Percentiles rank a stretch among this genome's conserved stretches.
Evolutionary conservation across 768 basidiomycete genomes (phyloP).

Genomic region (Amylocystis lapponica): DNA sequence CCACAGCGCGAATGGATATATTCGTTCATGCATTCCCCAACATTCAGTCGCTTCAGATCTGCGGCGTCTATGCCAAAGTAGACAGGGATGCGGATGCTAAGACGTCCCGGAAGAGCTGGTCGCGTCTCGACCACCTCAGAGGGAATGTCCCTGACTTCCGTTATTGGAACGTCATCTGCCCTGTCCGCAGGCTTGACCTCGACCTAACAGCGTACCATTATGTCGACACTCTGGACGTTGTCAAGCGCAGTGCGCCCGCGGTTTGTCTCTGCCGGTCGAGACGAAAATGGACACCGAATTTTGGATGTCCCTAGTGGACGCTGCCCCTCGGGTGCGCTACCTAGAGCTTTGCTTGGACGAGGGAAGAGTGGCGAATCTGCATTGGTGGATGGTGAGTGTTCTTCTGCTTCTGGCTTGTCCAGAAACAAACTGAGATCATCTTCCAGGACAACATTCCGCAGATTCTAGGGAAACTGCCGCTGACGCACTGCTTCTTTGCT

Average conservation of each 20-base stretch:
- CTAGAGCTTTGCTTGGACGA: slow-evolving; percentile 13
- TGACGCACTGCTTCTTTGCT: background rate
- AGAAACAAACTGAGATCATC: background rate
- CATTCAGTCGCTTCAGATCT: background rate
- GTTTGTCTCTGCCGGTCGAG: slow-evolving; percentile 10
- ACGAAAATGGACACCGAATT: slow-evolving; percentile 1
- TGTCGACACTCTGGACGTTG: slow-evolving; percentile 4
- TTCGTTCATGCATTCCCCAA: slow-evolving; percentile 3
- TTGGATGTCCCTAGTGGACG: background rate
- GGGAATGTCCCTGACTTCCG: slow-evolving; percentile 3
- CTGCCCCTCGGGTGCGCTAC: slow-evolving; percentile 4
- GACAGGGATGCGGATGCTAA: background rate
- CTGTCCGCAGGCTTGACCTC: slow-evolving; percentile 2
- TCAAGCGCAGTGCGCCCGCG: slow-evolving; percentile 10
- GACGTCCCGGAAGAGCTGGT: background rate
- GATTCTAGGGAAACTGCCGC: background rate
- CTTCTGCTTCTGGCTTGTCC: background rate
- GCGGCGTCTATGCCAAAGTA: background rate
- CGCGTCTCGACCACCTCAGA: background rate
- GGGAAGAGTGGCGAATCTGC: slow-evolving; percentile 5
- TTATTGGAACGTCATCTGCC: slow-evolving; percentile 1
- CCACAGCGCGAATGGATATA: slow-evolving; percentile 3
- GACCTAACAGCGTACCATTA: slow-evolving; percentile 12
- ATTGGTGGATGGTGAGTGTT: slow-evolving; percentile 10
- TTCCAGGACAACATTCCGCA: background rate